phyloP scores from a whole-genome alignment of 176 grass and related monocot genomes.

The Echinochloa phyllopogon region DNA sequence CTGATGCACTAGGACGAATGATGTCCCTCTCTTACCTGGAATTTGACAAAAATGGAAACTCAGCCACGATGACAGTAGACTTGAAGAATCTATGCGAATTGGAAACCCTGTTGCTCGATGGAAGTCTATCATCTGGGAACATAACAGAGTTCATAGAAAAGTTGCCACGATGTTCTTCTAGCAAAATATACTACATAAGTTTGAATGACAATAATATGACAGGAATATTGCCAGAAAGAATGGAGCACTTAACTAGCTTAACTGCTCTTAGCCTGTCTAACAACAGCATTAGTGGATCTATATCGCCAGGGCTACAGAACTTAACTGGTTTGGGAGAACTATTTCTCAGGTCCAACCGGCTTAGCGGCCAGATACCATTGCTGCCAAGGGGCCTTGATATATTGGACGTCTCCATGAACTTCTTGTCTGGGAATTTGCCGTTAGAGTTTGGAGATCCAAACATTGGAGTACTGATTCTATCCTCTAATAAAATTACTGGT shows the following conservation, averaged over 20 bases:
- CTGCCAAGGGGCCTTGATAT: not conserved
- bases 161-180: not conserved
- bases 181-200: not conserved
- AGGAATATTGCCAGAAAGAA: not conserved
- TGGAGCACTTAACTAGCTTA: not conserved
- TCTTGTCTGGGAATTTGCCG: slow-evolving; percentile 8
- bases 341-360: not conserved
- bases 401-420: slow-evolving; percentile 2
- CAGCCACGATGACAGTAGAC: not conserved
- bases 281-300: not conserved
- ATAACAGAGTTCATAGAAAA: slow-evolving; percentile 3
- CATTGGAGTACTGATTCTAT: not conserved
- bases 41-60: not conserved
- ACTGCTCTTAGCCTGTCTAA: not conserved
- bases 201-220: slow-evolving; percentile 11
- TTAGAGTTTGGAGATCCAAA: not conserved
- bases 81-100: slow-evolving; percentile 28
- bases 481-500: not conserved
- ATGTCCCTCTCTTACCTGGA: not conserved
- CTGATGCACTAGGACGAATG: not conserved
- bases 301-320: not conserved
- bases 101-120: not conserved
- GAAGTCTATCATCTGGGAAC: not conserved
- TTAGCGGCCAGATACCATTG: not conserved
- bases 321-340: not conserved